These are phyloP conservation scores for Drosera capensis DNA, from an alignment of 148 eudicot species.

Conservation along the genomic window DNA sequence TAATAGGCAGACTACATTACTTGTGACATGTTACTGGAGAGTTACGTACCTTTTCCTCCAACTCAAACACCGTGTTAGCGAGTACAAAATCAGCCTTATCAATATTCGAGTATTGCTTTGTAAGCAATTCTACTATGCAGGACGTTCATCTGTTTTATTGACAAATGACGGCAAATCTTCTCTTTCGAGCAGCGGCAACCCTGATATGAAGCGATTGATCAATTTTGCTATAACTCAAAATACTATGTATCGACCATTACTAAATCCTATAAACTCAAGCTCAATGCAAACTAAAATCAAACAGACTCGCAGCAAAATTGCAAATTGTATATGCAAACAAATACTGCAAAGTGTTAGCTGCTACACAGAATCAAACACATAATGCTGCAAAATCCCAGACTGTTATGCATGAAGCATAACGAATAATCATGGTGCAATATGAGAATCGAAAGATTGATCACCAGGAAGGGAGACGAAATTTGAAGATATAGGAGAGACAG, in stretches of 20 bases:
- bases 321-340: too few relatives aligned
- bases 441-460: too few relatives aligned
- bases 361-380: neutral
- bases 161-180: neutral
- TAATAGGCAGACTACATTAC: too few relatives aligned
- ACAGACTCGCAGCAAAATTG: too few relatives aligned
- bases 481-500: neutral
- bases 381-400: neutral
- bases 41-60: neutral
- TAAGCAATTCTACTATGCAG: neutral
- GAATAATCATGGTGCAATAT: too few relatives aligned
- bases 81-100: neutral
- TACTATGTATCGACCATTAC: too few relatives aligned
- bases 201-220: neutral
- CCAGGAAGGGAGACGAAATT: neutral
- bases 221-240: too few relatives aligned
- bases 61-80: neutral
- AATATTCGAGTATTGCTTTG: neutral
- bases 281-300: too few relatives aligned
- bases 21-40: too few relatives aligned
- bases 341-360: too few relatives aligned
- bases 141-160: neutral
- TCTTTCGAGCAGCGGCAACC: neutral
- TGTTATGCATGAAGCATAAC: too few relatives aligned
- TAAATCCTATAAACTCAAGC: neutral